Evolutionary conservation across 2,329 filamentous ascomycete species (phyloP), one percentile per base, ranked within the genome.

Genomic region (Thelonectria olida): DNA sequence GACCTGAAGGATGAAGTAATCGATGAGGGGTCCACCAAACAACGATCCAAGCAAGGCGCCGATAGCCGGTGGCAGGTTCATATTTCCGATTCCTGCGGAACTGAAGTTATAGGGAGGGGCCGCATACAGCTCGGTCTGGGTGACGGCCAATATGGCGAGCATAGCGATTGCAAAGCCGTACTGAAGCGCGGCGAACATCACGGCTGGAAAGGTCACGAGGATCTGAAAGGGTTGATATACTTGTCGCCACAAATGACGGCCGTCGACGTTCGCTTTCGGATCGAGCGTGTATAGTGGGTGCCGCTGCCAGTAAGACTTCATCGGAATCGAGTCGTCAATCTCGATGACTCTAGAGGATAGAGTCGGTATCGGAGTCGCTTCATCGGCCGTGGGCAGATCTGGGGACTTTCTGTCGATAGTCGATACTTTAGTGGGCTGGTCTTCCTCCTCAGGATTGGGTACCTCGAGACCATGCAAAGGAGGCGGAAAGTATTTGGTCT

Each of bases 41-140:
- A 68, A 2, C 1, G 59, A 53, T 4, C 66, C 66, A 1, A 68
- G 23, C 0, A 67, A 19, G 0, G 61, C 25, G 1, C 66, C 66
- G 2, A 68, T 63, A 13, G 67, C 61, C 0, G 64, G 63, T 1
- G 66, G 65, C 8, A 68, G n/a, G 7, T 68, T 66, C 66, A 68
- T 68, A 10, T 65, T 64, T 10, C 66, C 66, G 2, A 68, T 36
- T 1, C 58, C 63, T 0, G 66, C 66, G 1, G 58, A 4, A 1
- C 58, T 61, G 15, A 68, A 66, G 19, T 58, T 68, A 9, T 68
- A 68, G 0, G 66, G 66, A 0, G 66, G 63, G 1, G 47, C 48
- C 0, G 57, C 45, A 27, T 66, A 66, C 0, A 68, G 19, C 0
- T 57, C 34, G 1, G 42, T 52, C 8, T 68, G 66, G 0, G 66